Conservation (phyloP, 805 yeast genomes). For the Saccharomyces eubayanus region DNA sequence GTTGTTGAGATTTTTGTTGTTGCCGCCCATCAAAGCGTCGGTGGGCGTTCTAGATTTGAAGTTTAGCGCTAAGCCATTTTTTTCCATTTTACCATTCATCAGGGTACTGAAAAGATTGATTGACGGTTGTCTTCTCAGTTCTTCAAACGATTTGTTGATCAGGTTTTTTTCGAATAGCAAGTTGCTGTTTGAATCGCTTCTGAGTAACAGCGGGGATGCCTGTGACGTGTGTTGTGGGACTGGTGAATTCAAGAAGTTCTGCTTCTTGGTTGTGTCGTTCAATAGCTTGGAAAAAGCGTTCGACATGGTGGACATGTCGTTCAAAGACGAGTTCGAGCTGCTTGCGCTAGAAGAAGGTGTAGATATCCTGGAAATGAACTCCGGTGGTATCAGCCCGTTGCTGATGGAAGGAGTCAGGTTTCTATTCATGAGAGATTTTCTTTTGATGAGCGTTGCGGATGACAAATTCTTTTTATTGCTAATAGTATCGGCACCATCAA, state of each 20-base stretch:
- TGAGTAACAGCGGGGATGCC: background rate
- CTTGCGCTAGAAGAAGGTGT: slow-evolving; percentile 28
- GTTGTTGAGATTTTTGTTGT: slow-evolving; percentile 7
- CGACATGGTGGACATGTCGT: slow-evolving; percentile 15
- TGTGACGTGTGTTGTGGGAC: background rate
- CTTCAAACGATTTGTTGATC: slow-evolving; percentile 27
- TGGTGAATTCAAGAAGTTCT: slow-evolving; percentile 3
- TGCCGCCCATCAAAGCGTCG: background rate
- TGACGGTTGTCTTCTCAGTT: slow-evolving; percentile 14
- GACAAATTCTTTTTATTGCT: background rate
- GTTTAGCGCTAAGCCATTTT: slow-evolving; percentile 18
- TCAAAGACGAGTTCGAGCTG: slow-evolving; percentile 25
- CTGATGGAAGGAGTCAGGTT: slow-evolving; percentile 1
- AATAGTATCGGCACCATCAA: slow-evolving; percentile 7
- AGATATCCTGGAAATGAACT: slow-evolving; percentile 29
- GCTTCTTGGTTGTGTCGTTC: slow-evolving; percentile 1
- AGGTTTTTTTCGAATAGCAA: slow-evolving; percentile 20
- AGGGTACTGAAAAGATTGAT: slow-evolving; percentile 13
- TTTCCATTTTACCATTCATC: slow-evolving; percentile 13
- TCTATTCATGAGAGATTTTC: slow-evolving; percentile 1
- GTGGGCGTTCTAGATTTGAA: slow-evolving; percentile 7
- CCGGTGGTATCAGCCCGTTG: slow-evolving; percentile 30
- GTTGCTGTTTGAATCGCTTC: background rate
- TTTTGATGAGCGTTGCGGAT: background rate
- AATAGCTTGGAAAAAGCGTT: slow-evolving; percentile 20